Conservation (phyloP, 2,329 filamentous ascomycete genomes). For the Botryotinia globosa region DNA sequence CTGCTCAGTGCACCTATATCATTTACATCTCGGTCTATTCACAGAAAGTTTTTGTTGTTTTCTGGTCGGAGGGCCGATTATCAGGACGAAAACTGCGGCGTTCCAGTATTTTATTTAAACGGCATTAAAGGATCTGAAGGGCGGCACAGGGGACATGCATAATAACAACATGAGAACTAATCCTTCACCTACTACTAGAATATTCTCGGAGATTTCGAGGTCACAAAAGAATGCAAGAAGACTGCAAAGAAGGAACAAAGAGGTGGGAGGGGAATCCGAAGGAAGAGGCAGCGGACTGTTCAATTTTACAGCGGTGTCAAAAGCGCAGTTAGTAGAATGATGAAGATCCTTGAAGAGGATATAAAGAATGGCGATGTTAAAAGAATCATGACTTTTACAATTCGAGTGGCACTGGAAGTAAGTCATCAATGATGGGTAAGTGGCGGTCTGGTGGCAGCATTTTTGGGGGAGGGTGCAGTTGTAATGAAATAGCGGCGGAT, state of each 20-base stretch:
- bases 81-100: not conserved
- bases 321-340: not conserved
- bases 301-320: not conserved
- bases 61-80: too few species aligned
- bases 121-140: not conserved
- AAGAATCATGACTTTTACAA: not conserved
- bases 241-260: not conserved
- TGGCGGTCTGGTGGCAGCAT: not conserved
- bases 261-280: not conserved
- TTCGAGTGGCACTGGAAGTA: not conserved
- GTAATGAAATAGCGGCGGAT: not conserved
- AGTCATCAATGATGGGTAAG: not conserved
- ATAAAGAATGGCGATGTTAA: not conserved
- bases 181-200: not conserved
- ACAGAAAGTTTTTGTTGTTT: not conserved
- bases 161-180: accelerated
- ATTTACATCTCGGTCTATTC: not conserved
- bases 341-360: not conserved
- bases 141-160: not conserved
- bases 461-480: not conserved
- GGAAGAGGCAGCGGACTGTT: accelerated
- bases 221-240: not conserved
- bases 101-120: not conserved
- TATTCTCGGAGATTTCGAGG: accelerated
- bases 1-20: not conserved